phyloP scores from a whole-genome alignment of 129 eudicot species.

The Heracleum sosnowskyi region DNA sequence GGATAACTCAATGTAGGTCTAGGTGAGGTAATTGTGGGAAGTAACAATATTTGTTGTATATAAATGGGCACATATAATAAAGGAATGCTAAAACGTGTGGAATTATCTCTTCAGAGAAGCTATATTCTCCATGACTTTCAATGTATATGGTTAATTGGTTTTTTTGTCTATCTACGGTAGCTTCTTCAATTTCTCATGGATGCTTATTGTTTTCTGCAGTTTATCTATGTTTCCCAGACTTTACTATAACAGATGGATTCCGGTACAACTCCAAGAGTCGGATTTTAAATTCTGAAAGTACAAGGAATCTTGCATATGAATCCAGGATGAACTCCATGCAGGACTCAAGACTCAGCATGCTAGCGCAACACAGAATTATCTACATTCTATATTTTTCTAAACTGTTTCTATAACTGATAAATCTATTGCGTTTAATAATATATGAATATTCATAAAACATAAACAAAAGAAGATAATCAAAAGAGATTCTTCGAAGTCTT shows the following conservation, averaged over 20 bases:
- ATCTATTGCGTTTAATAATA: not conserved
- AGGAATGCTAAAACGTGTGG: not conserved
- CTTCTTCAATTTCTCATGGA: not conserved
- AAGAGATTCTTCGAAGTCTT: not conserved
- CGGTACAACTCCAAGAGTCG: not conserved
- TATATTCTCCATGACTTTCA: not conserved
- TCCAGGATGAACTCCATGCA: not conserved
- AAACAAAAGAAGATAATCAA: not conserved
- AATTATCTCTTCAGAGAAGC: not conserved
- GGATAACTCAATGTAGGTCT: not conserved
- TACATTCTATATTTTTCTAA: not conserved
- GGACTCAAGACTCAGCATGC: not conserved
- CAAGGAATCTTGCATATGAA: not conserved
- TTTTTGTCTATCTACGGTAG: not conserved
- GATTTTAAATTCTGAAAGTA: not conserved
- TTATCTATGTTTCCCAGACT: not conserved
- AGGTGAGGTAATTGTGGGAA: not conserved
- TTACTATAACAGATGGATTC: not conserved
- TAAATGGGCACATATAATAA: too few relatives aligned
- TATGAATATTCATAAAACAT: not conserved
- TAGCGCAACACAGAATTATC: not conserved
- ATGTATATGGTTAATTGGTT: not conserved
- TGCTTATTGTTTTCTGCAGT: not conserved
- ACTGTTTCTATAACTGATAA: not conserved
- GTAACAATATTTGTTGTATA: too few relatives aligned